Evolutionary conservation across 2,329 filamentous ascomycete genomes (phyloP).

Genomic region (Neofusicoccum ribis): DNA sequence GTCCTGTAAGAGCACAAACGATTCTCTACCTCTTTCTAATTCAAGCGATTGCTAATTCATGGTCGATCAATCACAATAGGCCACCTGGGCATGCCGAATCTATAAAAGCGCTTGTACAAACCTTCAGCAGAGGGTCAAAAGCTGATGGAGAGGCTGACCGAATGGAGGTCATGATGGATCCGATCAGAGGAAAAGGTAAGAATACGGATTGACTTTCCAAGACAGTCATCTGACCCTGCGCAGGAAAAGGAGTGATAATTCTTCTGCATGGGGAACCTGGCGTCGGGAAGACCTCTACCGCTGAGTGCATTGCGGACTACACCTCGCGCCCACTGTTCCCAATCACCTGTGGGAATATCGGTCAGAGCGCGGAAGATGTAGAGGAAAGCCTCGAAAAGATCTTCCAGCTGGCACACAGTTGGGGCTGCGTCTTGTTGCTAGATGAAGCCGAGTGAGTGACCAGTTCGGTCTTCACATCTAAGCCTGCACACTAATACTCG

Average conservation of each 20-base stretch:
- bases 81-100: background rate
- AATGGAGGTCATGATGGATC: background rate
- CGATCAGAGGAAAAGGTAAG: background rate
- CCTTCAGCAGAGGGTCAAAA: background rate
- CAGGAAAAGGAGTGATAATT: slow-evolving; percentile 6
- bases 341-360: slow-evolving; percentile 21
- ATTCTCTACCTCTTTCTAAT: no score
- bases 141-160: background rate
- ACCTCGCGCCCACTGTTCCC: background rate
- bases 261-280: slow-evolving; percentile 5
- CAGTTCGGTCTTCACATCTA: no score
- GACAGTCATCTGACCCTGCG: background rate
- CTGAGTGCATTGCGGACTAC: slow-evolving; percentile 9
- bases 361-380: slow-evolving; percentile 21
- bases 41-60: no score
- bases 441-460: slow-evolving; percentile 10
- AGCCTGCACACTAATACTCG: background rate
- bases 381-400: slow-evolving; percentile 20
- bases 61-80: background rate
- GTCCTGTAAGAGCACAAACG: no score
- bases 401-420: slow-evolving; percentile 20
- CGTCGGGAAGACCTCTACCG: background rate
- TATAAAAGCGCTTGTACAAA: background rate
- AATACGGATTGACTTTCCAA: no score
- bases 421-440: slow-evolving; percentile 17